Conservation (phyloP, 164 flowering plant genomes). For the Tinospora cordifolia region DNA sequence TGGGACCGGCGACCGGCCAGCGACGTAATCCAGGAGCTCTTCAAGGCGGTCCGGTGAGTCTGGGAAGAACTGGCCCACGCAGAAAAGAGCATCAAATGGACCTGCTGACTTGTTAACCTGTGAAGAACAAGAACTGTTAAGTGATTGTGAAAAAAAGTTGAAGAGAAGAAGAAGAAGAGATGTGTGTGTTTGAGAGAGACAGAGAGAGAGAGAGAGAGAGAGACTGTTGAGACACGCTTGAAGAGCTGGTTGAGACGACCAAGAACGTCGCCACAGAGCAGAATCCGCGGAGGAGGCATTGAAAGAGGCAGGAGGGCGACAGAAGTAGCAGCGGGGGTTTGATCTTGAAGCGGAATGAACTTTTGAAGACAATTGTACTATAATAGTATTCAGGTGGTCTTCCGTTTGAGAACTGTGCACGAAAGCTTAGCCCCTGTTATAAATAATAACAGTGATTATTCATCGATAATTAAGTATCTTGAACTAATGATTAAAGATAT, state of each 20-base stretch:
- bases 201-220: slow-evolving; percentile 14
- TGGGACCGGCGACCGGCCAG: slow-evolving; percentile 33
- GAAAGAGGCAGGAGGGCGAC: slow-evolving; percentile 1
- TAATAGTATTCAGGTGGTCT: no score
- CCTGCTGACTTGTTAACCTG: slow-evolving; percentile 89
- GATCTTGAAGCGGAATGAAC: no score
- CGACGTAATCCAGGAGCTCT: slow-evolving; percentile 52
- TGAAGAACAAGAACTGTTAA: no score
- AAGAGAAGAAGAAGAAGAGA: not conserved
- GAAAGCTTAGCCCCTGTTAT: no score
- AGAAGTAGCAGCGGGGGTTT: not conserved
- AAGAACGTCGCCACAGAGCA: slow-evolving; percentile 76
- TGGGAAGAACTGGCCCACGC: slow-evolving; percentile 97
- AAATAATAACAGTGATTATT: no score
- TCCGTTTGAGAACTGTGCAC: no score
- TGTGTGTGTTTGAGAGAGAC: no score
- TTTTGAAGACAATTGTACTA: no score
- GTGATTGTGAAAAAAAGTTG: not conserved
- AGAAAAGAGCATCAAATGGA: slow-evolving; percentile 78
- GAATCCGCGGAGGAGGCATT: slow-evolving; percentile 80
- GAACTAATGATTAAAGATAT: no score
- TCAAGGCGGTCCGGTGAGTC: slow-evolving; percentile 54
- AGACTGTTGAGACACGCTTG: slow-evolving; percentile 75
- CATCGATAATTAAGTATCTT: no score
- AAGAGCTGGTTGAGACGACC: slow-evolving; percentile 82